Evolutionary conservation across 73 alveolate genomes (phyloP).

Genomic region (Diophrys appendiculata): DNA sequence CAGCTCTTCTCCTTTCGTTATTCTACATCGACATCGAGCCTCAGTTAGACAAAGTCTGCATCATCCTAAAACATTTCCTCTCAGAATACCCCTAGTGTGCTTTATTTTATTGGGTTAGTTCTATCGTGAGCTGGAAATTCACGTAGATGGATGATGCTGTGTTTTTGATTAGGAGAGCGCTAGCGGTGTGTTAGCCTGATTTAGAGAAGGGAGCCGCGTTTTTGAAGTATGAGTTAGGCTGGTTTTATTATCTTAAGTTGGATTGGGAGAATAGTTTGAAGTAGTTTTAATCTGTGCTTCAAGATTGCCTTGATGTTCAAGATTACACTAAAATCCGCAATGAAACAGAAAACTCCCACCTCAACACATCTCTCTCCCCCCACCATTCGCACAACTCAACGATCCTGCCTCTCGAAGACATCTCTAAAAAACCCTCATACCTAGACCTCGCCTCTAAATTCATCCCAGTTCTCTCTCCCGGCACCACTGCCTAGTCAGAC

Average conservation of each 20-base stretch:
- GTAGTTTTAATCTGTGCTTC: conserved; percentile 40
- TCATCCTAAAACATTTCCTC: conserved; percentile 18
- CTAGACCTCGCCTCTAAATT: too few relatives aligned
- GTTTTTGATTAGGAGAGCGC: conserved; percentile 36
- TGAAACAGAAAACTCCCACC: too few relatives aligned
- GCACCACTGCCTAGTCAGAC: not conserved
- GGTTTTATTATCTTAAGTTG: conserved; percentile 61
- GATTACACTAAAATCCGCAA: too few relatives aligned
- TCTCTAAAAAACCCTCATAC: too few relatives aligned
- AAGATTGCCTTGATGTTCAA: conserved; percentile 41
- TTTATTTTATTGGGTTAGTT: conserved; percentile 56
- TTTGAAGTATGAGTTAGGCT: conserved; percentile 65
- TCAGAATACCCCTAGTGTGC: conserved; percentile 58
- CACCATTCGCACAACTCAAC: too few relatives aligned
- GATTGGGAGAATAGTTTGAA: conserved; percentile 36
- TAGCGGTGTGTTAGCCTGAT: conserved; percentile 33
- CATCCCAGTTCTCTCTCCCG: too few relatives aligned
- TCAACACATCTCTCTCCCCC: too few relatives aligned
- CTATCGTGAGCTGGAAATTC: conserved; percentile 65
- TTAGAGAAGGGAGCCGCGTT: conserved; percentile 49
- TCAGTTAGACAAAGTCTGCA: conserved; percentile 38
- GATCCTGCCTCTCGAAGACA: too few relatives aligned
- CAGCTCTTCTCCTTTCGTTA: conserved; percentile 48
- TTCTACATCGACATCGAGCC: conserved; percentile 66
- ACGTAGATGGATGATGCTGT: conserved; percentile 66